Conservation (phyloP, 805 yeast genomes). For the Ogataea salicorniae region DNA sequence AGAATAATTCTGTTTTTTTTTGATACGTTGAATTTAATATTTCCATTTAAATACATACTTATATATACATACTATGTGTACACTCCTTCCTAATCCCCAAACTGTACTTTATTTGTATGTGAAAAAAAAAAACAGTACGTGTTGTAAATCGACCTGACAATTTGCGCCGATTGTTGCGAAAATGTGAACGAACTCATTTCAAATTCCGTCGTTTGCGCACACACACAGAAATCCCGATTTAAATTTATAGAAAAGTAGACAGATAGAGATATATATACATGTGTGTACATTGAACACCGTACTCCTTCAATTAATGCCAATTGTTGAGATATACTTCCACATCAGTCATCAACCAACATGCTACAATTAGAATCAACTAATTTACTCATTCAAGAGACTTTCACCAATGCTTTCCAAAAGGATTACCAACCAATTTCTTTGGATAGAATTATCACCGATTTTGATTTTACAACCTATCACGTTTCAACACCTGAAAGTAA, state of each 20-base stretch:
- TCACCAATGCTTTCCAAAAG: slow-evolving; percentile 60
- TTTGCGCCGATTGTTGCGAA: too few relatives aligned
- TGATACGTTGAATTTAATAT: neutral
- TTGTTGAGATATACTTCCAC: neutral
- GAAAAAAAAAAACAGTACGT: too few relatives aligned
- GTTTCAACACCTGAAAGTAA: slow-evolving; percentile 82
- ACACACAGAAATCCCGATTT: too few relatives aligned
- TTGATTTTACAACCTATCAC: slow-evolving; percentile 93
- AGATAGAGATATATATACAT: neutral
- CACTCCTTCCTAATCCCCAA: too few relatives aligned
- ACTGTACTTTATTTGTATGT: too few relatives aligned
- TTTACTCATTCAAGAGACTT: slow-evolving; percentile 72
- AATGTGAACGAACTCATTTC: too few relatives aligned
- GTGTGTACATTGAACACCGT: too few relatives aligned
- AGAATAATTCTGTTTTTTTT: neutral
- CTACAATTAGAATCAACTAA: slow-evolving; percentile 82
- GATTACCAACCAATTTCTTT: slow-evolving; percentile 47
- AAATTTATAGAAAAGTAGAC: too few relatives aligned
- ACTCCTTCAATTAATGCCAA: neutral
- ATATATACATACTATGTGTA: neutral
- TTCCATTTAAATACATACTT: neutral
- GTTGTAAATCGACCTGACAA: too few relatives aligned
- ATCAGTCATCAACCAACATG: slow-evolving; percentile 40
- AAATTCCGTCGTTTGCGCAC: too few relatives aligned
- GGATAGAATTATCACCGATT: slow-evolving; percentile 89